Percentiles rank a stretch among this genome's conserved stretches.
Conservation (phyloP, 106 monocot genomes). For the Platanthera guangdongensis region DNA sequence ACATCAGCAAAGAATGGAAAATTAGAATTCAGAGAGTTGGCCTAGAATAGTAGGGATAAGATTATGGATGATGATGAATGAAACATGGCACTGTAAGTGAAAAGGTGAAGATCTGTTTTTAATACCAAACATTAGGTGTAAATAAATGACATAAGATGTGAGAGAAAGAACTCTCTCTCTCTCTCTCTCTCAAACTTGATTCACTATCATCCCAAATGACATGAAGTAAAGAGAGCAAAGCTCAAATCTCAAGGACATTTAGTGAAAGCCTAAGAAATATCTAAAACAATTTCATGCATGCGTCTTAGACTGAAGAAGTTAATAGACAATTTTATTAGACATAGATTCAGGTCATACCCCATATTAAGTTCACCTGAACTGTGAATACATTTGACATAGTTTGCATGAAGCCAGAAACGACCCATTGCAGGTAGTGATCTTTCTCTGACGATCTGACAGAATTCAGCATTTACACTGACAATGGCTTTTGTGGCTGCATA, state of each 20-base stretch:
- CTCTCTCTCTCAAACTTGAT: neutral
- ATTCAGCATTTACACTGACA: conserved; percentile 69
- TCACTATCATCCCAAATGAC: neutral
- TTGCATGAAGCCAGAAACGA: conserved; percentile 80
- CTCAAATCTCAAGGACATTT: neutral
- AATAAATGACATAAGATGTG: too few relatives aligned
- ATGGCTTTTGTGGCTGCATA: conserved; percentile 92
- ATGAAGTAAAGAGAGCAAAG: neutral
- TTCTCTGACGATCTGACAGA: conserved; percentile 75
- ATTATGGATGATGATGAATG: too few relatives aligned
- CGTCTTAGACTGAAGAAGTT: neutral
- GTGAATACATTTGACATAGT: conserved; percentile 95
- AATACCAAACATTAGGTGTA: too few relatives aligned
- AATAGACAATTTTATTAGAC: neutral
- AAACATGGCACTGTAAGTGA: too few relatives aligned
- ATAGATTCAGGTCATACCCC: conserved; percentile 45
- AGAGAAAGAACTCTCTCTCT: too few relatives aligned
- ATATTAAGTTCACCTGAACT: conserved; percentile 69
- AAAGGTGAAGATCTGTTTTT: too few relatives aligned
- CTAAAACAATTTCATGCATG: neutral
- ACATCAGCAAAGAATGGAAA: too few relatives aligned
- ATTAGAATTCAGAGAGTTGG: too few relatives aligned
- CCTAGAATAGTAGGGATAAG: too few relatives aligned
- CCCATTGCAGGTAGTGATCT: conserved; percentile 69
- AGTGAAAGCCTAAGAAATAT: neutral